Evolutionary conservation across 345 rosid species (phyloP).

Genomic region (Linum usitatissimum): DNA sequence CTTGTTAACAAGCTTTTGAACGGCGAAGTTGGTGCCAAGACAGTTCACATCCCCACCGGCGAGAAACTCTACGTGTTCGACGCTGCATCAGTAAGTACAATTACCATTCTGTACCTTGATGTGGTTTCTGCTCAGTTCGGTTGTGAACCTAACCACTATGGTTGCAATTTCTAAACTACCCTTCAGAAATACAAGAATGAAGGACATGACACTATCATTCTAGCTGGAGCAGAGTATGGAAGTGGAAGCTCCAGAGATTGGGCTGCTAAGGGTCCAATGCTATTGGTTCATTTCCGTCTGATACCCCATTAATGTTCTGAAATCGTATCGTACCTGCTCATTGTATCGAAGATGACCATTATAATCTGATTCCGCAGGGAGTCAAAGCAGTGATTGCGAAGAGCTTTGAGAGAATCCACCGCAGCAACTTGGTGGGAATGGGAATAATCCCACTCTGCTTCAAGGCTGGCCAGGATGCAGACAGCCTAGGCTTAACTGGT

Average conservation of each 20-base stretch:
- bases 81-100: conserved; percentile 67
- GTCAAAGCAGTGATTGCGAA: conserved; percentile 95
- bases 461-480: conserved; percentile 89
- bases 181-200: conserved; percentile 72
- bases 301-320: neutral
- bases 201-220: conserved; percentile 67
- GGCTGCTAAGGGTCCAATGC: conserved; percentile 99
- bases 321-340: too few species aligned
- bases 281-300: conserved; percentile 34
- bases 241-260: conserved; percentile 99
- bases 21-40: conserved; percentile 95
- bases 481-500: conserved; percentile 77
- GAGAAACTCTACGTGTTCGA: conserved; percentile 92
- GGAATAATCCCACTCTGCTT: conserved; percentile 92
- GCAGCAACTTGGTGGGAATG: conserved; percentile 98
- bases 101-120: neutral
- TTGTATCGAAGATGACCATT: too few species aligned
- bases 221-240: conserved; percentile 98
- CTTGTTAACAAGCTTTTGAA: conserved; percentile 91
- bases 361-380: conserved; percentile 36
- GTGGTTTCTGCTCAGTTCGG: neutral
- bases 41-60: conserved; percentile 84
- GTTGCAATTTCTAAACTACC: conserved; percentile 6
- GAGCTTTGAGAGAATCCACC: conserved; percentile 96
- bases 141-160: neutral